Base-by-base conservation (phyloP, 176 grass and related monocot genomes). In the Leersia perrieri region DNA sequence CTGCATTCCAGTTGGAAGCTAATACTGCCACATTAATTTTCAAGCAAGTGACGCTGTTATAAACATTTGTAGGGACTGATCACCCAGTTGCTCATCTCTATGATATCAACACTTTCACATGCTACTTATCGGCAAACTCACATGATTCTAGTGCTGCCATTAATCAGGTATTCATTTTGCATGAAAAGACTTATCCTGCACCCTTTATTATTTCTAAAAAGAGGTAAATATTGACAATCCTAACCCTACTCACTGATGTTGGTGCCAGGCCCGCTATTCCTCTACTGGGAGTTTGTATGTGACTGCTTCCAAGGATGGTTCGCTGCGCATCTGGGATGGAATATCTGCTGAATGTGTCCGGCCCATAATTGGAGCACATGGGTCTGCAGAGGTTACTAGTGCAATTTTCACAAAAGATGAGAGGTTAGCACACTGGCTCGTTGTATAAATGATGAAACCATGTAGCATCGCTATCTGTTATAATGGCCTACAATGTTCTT, bases 91-190 rank as follows among this genome's bases (percentile, higher is more conserved):
- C 96, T 74, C 96, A 98, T 90, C 80, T 98, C 32, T 98, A 95
- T 75, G 96, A 95, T 88, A 86, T 95, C 78, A 98, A 93, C 82
- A 98, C 90, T 93, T 98, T 98, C 82, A 87, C 86, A 85, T 95
- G 96, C 86, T 98, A 84, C 79, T 91, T 98, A 83, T 85, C 90
- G 29, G 78, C 90, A 84, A 91, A 95, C 77, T 45, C 72, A 11
- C 88, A 88, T 64, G 92, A 93, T 41, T 82, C 71, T 79, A 91
- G 65, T 89, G 83, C 92, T 70, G 86, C 92, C 60, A 98, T 98
- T 77, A 98, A 98, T 77, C 96, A 95, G 90, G 96, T 86, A 86
- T 72, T 73, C 15, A 38, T 27, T 81, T 20, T 70, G 10, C 35
- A 70, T 81, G 22, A 42, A 9, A 77, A 57, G 53, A 32, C 51